Base-by-base conservation (phyloP, 768 basidiomycete species). In the Holtermannia corniformis region DNA sequence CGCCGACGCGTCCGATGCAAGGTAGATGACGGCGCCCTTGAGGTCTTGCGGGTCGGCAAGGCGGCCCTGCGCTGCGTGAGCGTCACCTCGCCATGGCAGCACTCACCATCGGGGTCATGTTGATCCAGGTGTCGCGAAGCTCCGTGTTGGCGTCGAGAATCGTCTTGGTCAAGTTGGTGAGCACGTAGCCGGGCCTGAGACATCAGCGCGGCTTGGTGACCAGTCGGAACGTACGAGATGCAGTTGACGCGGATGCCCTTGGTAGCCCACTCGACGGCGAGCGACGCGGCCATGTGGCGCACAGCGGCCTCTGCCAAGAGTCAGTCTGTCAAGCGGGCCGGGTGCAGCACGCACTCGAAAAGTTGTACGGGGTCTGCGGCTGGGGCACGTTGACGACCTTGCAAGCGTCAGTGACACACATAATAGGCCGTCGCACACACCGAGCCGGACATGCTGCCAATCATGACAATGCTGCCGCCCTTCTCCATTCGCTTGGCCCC, bases 201-300 rank as follows among this genome's bases (percentile, higher is more conserved):
- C n/a, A 47, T 41, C 14, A 23, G 19, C 23, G 20, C 45, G 4
- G 4, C 45, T 21, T 37, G 16, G 13, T 28, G 5, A 32, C 16
- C n/a, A 28, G 48, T 22, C 12, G 40, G 32, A 27, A 65, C 68
- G 43, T 40, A 72, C 49, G 82, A 76, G 71, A 76, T 67, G 50
- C 67, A 72, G 68, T 93, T 93, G 51, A 93, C 90, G 49, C 90
- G 81, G 54, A 92, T 83, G 44, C 83, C 83, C 59, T 84, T 81
- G 71, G 83, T 85, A 0, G 93, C 93, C 91, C 92, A 96, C 75
- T 97, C 93, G 22, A 96, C 89, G 0, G 86, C 92, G 27, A 96
- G 78, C 60, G 85, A 87, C 1, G 86, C 77, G 12, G 89, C 89
- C 87, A 96, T 87, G 66, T 96, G 92, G 62, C 85, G 84, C 27